A percentile compares a stretch with the other conserved stretches of the same genome.
Conservation (phyloP, 768 basidiomycete species). For the Royoungia palumana region DNA sequence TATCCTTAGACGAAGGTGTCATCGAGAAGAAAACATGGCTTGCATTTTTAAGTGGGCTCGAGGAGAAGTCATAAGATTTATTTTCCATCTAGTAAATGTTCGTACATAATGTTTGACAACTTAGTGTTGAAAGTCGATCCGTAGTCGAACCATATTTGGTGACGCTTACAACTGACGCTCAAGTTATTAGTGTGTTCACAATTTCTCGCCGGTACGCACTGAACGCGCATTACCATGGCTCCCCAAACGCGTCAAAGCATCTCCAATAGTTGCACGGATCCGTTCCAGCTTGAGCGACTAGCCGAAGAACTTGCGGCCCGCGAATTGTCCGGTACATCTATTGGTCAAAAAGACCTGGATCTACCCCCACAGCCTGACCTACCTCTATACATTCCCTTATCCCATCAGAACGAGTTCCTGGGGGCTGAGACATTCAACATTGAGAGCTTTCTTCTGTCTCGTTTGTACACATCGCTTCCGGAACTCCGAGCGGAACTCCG, state of each 20-base stretch:
- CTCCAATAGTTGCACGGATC: conserved; percentile 38
- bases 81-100: neutral
- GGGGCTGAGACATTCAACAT: conserved; percentile 68
- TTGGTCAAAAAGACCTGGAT: conserved; percentile 2
- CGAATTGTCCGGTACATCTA: conserved; percentile 37
- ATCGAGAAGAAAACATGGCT: conserved; percentile 97
- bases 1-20: conserved; percentile 70
- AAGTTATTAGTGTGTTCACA: conserved; percentile 28
- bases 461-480: conserved; percentile 78
- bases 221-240: conserved; percentile 11
- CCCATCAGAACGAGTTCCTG: conserved; percentile 76
- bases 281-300: conserved; percentile 65
- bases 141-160: neutral
- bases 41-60: conserved; percentile 74
- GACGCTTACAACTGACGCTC: too few species aligned
- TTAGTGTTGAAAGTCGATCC: too few species aligned
- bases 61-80: conserved; percentile 44
- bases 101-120: neutral
- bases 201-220: too few species aligned
- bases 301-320: conserved; percentile 67
- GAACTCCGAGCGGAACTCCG: conserved; percentile 87
- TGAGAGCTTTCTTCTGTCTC: conserved; percentile 84
- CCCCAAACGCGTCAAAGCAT: conserved; percentile 14
- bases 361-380: conserved; percentile 40
- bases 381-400: conserved; percentile 66